Percentiles rank a stretch among this genome's conserved stretches.
phyloP scores from a whole-genome alignment of 805 yeast genomes.

The Starmerella asiatica region DNA sequence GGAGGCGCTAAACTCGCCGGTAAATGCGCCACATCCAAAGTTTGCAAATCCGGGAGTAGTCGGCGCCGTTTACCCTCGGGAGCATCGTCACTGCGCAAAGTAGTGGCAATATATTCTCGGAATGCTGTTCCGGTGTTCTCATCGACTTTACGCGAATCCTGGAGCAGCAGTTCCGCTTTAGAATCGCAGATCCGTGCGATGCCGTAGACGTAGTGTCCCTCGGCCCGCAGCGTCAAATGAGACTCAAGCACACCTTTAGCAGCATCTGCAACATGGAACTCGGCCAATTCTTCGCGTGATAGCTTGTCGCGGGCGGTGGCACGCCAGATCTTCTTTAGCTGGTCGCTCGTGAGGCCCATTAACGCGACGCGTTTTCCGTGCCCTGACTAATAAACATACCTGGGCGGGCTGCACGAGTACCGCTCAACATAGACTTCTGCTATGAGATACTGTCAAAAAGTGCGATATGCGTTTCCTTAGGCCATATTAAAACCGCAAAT shows the following conservation, averaged over 20 bases:
- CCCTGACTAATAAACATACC: background rate
- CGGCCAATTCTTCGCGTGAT: conserved; percentile 3
- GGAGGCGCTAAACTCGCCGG: background rate
- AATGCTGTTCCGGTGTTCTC: conserved; percentile 10
- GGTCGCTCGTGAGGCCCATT: background rate
- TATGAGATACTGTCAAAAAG: too few relatives aligned
- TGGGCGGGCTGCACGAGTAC: too few relatives aligned
- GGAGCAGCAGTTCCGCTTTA: conserved; percentile 7
- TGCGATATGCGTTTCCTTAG: too few relatives aligned
- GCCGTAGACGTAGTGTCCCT: conserved; percentile 17
- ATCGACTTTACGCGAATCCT: conserved; percentile 12
- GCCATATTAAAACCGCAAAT: too few relatives aligned
- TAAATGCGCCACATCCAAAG: background rate
- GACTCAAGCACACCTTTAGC: conserved; percentile 2
- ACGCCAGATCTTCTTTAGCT: conserved; percentile 8
- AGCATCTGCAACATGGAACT: conserved; percentile 3
- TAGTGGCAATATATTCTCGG: conserved; percentile 5
- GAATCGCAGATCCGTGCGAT: conserved; percentile 13
- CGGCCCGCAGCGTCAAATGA: conserved; percentile 14
- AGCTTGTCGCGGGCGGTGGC: conserved; percentile 7
- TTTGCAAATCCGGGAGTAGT: background rate
- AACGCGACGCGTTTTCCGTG: background rate
- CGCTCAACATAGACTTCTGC: too few relatives aligned
- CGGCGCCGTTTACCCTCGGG: background rate
- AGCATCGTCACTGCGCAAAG: background rate